phyloP scores from a whole-genome alignment of 306 rosid species.

The Medicago lupulina region DNA sequence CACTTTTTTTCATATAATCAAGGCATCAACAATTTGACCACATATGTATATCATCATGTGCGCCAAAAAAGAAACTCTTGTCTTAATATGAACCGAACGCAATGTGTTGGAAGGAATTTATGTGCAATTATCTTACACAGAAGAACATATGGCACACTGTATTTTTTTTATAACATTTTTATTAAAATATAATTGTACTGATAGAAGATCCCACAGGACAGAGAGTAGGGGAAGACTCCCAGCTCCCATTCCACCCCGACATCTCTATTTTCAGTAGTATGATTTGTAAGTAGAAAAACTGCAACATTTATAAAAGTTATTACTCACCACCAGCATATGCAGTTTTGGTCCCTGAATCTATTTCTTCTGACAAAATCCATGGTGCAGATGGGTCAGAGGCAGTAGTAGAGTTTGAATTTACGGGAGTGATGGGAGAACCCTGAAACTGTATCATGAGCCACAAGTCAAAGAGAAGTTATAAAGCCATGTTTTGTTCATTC shows the following conservation, averaged over 20 bases:
- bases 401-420: constrained; percentile 77
- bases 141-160: constrained; percentile 3
- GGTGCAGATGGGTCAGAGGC: constrained; percentile 70
- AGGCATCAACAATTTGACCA: constrained; percentile 28
- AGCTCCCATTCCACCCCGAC: background rate
- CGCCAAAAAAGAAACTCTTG: constrained; percentile 6
- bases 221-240: background rate
- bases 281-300: constrained; percentile 36
- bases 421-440: constrained; percentile 77
- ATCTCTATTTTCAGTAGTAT: background rate
- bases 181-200: constrained; percentile 18
- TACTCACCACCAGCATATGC: constrained; percentile 58
- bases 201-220: background rate
- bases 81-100: constrained; percentile 19
- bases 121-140: constrained; percentile 19
- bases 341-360: constrained; percentile 66
- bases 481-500: constrained; percentile 28
- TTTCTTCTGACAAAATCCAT: constrained; percentile 73
- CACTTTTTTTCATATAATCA: background rate
- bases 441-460: constrained; percentile 59
- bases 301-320: constrained; percentile 47
- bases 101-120: constrained; percentile 20
- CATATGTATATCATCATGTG: constrained; percentile 9
- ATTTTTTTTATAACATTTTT: constrained; percentile 33
- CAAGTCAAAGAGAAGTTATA: constrained; percentile 39